Evolutionary conservation across 176 grass and related monocot genomes (phyloP).

Genomic region (Oryza australiensis): DNA sequence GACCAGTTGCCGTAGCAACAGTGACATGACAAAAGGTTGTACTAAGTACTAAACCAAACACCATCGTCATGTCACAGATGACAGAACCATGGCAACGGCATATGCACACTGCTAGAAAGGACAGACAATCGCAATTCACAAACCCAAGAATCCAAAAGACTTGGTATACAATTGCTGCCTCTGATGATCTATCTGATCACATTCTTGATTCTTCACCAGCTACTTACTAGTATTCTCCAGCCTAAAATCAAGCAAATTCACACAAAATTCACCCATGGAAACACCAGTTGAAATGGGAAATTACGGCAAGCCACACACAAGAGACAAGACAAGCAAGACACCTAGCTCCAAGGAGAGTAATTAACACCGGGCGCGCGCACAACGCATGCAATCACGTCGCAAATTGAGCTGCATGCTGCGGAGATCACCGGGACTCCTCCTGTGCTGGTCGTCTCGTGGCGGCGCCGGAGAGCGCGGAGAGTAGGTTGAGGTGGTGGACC

Average conservation of each 20-base stretch:
- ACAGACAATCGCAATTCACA: background rate
- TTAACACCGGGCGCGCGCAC: background rate
- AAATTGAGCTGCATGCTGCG: background rate
- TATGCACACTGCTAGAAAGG: background rate
- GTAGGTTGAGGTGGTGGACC: conserved; percentile 63
- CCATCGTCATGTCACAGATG: conserved; percentile 3
- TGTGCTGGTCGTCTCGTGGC: conserved; percentile 27
- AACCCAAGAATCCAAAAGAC: background rate
- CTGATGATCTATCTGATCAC: background rate
- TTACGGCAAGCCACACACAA: conserved; percentile 24
- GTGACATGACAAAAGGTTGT: background rate
- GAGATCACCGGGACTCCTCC: conserved; percentile 53
- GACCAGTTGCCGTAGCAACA: background rate
- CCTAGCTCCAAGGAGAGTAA: conserved; percentile 1
- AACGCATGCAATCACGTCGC: conserved; percentile 1
- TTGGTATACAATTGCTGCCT: conserved; percentile 35
- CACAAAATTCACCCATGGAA: conserved; percentile 18
- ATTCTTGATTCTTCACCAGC: background rate
- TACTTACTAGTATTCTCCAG: background rate
- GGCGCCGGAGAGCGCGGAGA: conserved; percentile 49
- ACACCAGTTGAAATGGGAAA: background rate
- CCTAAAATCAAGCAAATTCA: conserved; percentile 31
- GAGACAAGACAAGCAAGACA: background rate
- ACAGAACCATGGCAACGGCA: background rate
- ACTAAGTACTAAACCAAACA: background rate